These are phyloP conservation scores for Talaromyces trachyspermus DNA, from an alignment of 495 filamentous ascomycete species.

Conservation along the genomic window DNA sequence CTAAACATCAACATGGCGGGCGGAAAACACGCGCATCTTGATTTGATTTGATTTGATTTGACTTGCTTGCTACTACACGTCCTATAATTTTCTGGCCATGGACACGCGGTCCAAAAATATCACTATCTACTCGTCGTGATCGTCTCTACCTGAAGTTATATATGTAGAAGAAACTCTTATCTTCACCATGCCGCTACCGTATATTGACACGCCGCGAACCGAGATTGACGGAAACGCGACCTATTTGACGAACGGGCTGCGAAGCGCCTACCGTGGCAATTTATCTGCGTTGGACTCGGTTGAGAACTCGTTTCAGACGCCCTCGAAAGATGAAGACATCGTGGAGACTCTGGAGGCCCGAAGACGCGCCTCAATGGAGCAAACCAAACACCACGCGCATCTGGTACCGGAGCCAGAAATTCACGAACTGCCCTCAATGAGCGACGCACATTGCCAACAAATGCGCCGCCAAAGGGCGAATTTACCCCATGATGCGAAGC, in stretches of 20 bases:
- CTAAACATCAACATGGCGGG: slow-evolving; percentile 39
- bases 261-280: slow-evolving; percentile 37
- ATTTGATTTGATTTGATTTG: slow-evolving; percentile 7
- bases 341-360: slow-evolving; percentile 60
- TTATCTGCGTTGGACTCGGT: slow-evolving; percentile 69
- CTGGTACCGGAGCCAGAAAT: slow-evolving; percentile 37
- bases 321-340: slow-evolving; percentile 68
- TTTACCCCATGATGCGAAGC: slow-evolving; percentile 94
- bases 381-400: slow-evolving; percentile 60
- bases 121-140: slow-evolving; percentile 3
- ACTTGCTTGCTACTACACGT: neutral
- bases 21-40: slow-evolving; percentile 31
- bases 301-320: slow-evolving; percentile 79
- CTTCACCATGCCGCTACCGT: slow-evolving; percentile 20
- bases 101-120: neutral
- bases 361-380: slow-evolving; percentile 38
- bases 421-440: slow-evolving; percentile 52
- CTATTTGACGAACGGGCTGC: slow-evolving; percentile 55
- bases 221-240: slow-evolving; percentile 70
- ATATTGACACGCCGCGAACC: slow-evolving; percentile 73
- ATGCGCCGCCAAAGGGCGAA: slow-evolving; percentile 58
- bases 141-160: neutral
- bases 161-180: neutral
- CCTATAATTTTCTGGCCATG: neutral
- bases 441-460: slow-evolving; percentile 54